Percentiles rank a stretch among this genome's conserved stretches.
These are phyloP conservation scores for Colletotrichum falcatum DNA, from an alignment of 2,329 filamentous ascomycete species.

Conservation along the genomic window DNA sequence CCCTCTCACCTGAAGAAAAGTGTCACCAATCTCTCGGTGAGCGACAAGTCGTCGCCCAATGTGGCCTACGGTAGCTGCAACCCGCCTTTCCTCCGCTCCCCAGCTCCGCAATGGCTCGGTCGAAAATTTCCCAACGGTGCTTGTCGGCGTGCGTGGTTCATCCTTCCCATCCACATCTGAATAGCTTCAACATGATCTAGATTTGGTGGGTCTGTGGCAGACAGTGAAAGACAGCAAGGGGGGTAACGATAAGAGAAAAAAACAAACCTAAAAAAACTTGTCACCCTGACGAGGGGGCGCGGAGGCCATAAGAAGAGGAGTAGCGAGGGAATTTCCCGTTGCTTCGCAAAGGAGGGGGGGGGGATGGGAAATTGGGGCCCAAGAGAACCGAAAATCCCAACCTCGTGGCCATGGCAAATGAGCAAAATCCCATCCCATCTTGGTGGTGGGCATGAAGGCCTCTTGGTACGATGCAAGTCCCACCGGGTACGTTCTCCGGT, in stretches of 20 bases:
- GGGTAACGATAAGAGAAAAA: conserved; percentile 6
- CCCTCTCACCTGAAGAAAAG: conserved; percentile 14
- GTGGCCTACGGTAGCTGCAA: not conserved
- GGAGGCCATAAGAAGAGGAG: conserved; percentile 13
- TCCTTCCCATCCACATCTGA: conserved; percentile 4
- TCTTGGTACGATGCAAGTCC: not conserved
- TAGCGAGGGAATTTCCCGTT: conserved; percentile 20
- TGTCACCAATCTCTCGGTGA: conserved; percentile 30
- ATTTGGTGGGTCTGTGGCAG: conserved; percentile 24
- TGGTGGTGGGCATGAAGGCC: conserved; percentile 11
- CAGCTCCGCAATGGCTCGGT: conserved; percentile 19
- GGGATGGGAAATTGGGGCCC: conserved; percentile 38
- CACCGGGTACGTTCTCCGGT: conserved; percentile 6
- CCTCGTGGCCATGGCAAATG: conserved; percentile 31
- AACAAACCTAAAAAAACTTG: not conserved
- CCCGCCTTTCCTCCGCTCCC: conserved; percentile 2
- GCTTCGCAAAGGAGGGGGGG: not conserved
- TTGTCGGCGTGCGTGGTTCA: not conserved
- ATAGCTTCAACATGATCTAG: conserved; percentile 25
- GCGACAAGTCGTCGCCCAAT: not conserved
- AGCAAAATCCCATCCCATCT: conserved; percentile 34
- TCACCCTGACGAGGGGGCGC: conserved; percentile 12
- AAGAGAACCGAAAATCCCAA: conserved; percentile 31
- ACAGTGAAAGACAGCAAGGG: not conserved
- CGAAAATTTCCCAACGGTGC: not conserved